Evolutionary conservation across 2,329 filamentous ascomycete species (phyloP).

Genomic region (Eutypa lata): DNA sequence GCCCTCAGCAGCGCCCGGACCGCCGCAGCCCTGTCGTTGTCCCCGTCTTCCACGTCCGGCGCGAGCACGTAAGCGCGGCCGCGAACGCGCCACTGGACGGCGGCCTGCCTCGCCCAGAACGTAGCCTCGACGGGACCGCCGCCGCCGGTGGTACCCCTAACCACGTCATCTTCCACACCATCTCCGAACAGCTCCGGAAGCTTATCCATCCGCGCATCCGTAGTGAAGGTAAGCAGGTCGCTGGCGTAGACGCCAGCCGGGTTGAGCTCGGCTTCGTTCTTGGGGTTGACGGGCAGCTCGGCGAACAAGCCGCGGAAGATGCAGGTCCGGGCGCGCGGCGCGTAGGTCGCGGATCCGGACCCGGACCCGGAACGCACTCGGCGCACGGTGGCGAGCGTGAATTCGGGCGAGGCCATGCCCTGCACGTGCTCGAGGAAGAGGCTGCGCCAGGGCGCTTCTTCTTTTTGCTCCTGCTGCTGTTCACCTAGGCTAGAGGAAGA

Average conservation of each 20-base stretch:
- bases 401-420: conserved; percentile 45
- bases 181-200: conserved; percentile 62
- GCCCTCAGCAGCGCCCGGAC: conserved; percentile 59
- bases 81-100: conserved; percentile 81
- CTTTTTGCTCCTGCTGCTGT: conserved; percentile 8
- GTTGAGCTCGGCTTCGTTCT: conserved; percentile 72
- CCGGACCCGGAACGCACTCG: too few species aligned
- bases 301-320: conserved; percentile 85
- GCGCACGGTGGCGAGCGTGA: conserved; percentile 51
- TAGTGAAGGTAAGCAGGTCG: conserved; percentile 81
- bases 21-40: too few species aligned
- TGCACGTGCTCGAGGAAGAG: conserved; percentile 49
- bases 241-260: conserved; percentile 63
- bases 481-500: background rate
- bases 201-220: conserved; percentile 86
- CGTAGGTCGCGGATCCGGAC: too few species aligned
- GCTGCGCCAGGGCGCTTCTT: conserved; percentile 49
- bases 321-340: conserved; percentile 71
- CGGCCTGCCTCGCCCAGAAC: conserved; percentile 65
- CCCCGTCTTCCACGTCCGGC: conserved; percentile 48
- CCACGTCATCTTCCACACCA: conserved; percentile 30
- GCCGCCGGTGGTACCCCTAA: conserved; percentile 48
- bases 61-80: conserved; percentile 75
- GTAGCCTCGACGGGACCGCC: conserved; percentile 71
- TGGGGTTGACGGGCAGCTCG: conserved; percentile 65